These are phyloP conservation scores for Aspergillus luchuensis DNA, from an alignment of 2,329 filamentous ascomycete species.

Conservation along the genomic window DNA sequence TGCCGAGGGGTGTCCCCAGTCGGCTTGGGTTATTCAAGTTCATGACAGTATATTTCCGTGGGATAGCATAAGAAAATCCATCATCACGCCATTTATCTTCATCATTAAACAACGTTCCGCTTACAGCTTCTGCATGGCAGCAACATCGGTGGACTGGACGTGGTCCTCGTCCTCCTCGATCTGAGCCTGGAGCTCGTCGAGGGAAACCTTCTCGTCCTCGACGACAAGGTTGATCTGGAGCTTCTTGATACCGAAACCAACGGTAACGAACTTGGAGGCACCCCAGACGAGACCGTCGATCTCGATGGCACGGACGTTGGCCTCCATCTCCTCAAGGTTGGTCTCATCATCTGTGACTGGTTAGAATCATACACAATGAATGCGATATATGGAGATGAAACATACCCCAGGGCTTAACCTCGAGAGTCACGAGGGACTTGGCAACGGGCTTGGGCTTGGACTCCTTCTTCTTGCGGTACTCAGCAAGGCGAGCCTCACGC, in stretches of 20 bases:
- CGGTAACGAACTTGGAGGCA: constrained; percentile 80
- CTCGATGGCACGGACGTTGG: constrained; percentile 77
- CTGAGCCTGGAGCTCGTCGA: constrained; percentile 81
- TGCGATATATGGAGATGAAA: constrained; percentile 24
- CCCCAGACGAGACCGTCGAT: constrained; percentile 97
- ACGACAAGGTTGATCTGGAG: constrained; percentile 97
- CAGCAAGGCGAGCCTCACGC: constrained; percentile 85
- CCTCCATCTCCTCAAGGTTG: constrained; percentile 80
- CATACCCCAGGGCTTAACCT: constrained; percentile 99
- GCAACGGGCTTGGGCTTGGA: constrained; percentile 86
- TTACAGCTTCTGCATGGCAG: constrained; percentile 92
- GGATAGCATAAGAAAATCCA: constrained; percentile 38
- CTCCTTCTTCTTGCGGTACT: constrained; percentile 97
- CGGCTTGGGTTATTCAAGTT: constrained; percentile 31
- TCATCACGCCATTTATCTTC: constrained; percentile 34
- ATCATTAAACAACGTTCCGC: constrained; percentile 36
- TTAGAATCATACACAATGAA: constrained; percentile 22
- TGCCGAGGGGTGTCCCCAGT: constrained; percentile 27
- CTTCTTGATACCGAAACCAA: constrained; percentile 99
- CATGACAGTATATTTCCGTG: constrained; percentile 40
- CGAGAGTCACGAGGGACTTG: constrained; percentile 94
- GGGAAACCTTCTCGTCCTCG: constrained; percentile 93
- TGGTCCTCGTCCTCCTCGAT: constrained; percentile 89
- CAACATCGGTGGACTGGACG: constrained; percentile 91
- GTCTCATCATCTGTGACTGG: constrained; percentile 77